Evolutionary conservation across 345 rosid species (phyloP).

Genomic region (Syzygium oleosum): DNA sequence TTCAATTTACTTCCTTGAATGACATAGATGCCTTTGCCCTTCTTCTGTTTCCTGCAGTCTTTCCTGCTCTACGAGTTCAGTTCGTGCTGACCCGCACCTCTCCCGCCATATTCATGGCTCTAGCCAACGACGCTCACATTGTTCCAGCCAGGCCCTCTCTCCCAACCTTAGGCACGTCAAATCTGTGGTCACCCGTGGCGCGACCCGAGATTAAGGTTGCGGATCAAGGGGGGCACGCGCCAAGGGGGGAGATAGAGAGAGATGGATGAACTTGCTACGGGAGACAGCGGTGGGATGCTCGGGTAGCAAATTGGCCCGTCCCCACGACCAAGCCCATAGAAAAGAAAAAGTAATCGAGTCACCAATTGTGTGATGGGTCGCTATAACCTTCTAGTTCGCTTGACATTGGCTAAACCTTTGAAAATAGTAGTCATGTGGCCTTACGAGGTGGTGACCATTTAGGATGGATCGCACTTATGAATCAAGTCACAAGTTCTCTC

Average conservation of each 20-base stretch:
- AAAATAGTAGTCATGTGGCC: background rate
- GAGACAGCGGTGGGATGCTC: background rate
- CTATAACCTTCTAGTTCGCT: background rate
- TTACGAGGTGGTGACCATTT: background rate
- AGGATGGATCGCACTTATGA: background rate
- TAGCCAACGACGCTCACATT: background rate
- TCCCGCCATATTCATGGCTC: background rate
- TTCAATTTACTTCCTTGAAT: too few relatives aligned
- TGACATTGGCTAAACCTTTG: background rate
- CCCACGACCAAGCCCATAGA: background rate
- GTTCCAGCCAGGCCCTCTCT: background rate
- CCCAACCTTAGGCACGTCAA: background rate
- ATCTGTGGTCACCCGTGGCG: background rate
- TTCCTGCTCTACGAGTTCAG: background rate
- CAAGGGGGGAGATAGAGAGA: background rate
- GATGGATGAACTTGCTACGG: background rate
- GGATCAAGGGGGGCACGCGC: background rate
- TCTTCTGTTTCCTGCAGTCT: background rate
- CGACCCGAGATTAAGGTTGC: background rate
- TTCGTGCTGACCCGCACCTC: background rate
- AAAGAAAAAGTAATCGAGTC: background rate
- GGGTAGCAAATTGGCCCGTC: background rate
- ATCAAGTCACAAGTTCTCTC: background rate
- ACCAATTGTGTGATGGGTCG: background rate
- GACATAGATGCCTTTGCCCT: background rate